Conservation (phyloP, 306 rosid genomes). For the Citrullus colocynthis region DNA sequence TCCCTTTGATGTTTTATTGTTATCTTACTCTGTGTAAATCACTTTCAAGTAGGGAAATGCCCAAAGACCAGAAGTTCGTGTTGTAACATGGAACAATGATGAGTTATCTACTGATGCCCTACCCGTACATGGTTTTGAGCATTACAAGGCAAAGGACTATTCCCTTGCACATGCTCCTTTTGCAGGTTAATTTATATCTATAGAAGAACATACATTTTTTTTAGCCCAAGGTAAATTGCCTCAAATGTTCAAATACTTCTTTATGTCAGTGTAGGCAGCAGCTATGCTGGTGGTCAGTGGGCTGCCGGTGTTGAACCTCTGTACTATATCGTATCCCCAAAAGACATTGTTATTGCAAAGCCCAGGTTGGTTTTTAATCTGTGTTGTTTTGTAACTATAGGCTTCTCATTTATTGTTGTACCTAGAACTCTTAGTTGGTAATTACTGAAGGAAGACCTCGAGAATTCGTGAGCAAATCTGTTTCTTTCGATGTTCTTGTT, state of each 20-base stretch:
- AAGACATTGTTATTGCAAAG: conserved; percentile 93
- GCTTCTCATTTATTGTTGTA: background rate
- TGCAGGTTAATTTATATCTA: conserved; percentile 56
- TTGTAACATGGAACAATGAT: conserved; percentile 84
- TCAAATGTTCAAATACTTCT: conserved; percentile 18
- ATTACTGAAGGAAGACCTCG: background rate
- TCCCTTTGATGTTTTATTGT: background rate
- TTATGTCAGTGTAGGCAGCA: conserved; percentile 70
- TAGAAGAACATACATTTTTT: conserved; percentile 14
- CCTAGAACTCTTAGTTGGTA: background rate
- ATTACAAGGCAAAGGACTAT: conserved; percentile 95
- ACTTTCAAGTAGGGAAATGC: conserved; percentile 77
- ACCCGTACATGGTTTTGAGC: conserved; percentile 94
- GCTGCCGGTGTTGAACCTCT: conserved; percentile 95
- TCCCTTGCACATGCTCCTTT: conserved; percentile 98
- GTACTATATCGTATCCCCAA: conserved; percentile 90
- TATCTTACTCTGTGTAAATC: conserved; percentile 16
- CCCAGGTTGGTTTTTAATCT: conserved; percentile 54
- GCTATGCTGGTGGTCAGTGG: conserved; percentile 99
- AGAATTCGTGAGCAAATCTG: too few relatives aligned
- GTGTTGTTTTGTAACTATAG: background rate
- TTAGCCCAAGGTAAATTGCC: conserved; percentile 13
- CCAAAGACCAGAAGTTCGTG: conserved; percentile 88
- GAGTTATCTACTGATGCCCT: conserved; percentile 93
- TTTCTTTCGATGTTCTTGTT: background rate